Conservation (phyloP, 179 eudicot species). For the Spinacia oleracea region DNA sequence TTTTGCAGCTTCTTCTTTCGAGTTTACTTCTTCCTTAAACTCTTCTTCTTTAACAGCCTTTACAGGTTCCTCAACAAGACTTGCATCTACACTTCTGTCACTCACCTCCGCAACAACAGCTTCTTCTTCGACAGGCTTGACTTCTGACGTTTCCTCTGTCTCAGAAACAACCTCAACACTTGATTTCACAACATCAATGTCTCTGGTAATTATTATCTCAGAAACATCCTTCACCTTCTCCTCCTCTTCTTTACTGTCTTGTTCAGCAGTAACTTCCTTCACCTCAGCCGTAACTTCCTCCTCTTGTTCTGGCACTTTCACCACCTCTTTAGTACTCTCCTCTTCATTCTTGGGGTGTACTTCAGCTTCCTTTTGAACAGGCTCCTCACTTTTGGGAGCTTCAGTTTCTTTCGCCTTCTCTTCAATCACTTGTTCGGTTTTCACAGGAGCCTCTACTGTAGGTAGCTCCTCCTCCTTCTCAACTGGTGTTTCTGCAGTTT, state of each 20-base stretch:
- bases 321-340: background rate
- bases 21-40: conserved; percentile 27
- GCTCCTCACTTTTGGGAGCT: background rate
- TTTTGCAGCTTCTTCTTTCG: conserved; percentile 18
- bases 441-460: conserved; percentile 17
- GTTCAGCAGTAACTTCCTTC: conserved; percentile 16
- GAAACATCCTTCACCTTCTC: conserved; percentile 21
- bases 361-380: conserved; percentile 20
- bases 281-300: conserved; percentile 22
- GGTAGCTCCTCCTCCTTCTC: conserved; percentile 21
- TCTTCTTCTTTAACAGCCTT: conserved; percentile 13
- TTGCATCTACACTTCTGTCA: background rate
- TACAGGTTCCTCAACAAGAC: background rate
- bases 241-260: conserved; percentile 14
- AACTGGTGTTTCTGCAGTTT: conserved; percentile 6
- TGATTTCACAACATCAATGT: conserved; percentile 15
- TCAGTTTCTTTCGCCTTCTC: background rate
- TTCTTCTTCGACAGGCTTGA: background rate
- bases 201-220: conserved; percentile 13
- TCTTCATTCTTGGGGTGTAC: conserved; percentile 4
- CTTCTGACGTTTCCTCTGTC: conserved; percentile 15
- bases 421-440: conserved; percentile 1
- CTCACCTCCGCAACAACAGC: background rate
- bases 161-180: conserved; percentile 12
- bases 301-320: background rate